Base-by-base conservation (phyloP, 2,329 filamentous ascomycete species). In the Colletotrichum chrysophilum region DNA sequence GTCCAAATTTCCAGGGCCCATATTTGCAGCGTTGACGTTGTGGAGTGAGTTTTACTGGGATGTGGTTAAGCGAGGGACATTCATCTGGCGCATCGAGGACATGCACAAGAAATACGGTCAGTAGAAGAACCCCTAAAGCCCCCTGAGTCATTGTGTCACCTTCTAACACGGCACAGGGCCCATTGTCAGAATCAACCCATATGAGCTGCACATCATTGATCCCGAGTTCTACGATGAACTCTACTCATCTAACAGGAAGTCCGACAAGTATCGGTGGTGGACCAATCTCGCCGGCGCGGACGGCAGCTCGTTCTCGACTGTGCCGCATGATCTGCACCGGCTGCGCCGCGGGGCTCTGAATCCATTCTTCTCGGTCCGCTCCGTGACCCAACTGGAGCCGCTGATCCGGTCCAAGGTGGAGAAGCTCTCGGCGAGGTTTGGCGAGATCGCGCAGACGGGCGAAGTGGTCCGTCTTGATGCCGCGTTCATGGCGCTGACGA, bases 291-390 rank as follows among this genome's bases (percentile, higher is more conserved):
- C 75, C 6, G 79, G 79, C 18, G 74, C 78, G 14, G 78, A 80
- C 32, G 75, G 61, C 5, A 75, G 77, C 34, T 71, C 73, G 12
- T 80, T 85, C 8, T 74, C 81, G 7, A 88, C 86, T 0, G 79
- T 84, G n/a, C 77, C 81, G 9, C 84, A 86, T 72, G 81, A 86
- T 26, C 78, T 83, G 8, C 87, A 89, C 75, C 84, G 85, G 3
- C 79, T 82, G 21, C 84, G 87, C 4, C 84, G 87, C 16, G 81
- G 76, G 5, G 80, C 85, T 3, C 74, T 89, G 64, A 86, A 83
- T 70, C 82, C 81, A 0, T 88, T 87, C 79, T 89, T 88, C 77
- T 87, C 87, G 3, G 83, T 81, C 43, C 80, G 80, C 13, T 83
- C 84, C 9, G 82, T 88, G 24, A 74, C 79, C 7, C 78, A 78